Base-by-base conservation (phyloP, 139 green algal species). In the Klebsormidium nitens region DNA sequence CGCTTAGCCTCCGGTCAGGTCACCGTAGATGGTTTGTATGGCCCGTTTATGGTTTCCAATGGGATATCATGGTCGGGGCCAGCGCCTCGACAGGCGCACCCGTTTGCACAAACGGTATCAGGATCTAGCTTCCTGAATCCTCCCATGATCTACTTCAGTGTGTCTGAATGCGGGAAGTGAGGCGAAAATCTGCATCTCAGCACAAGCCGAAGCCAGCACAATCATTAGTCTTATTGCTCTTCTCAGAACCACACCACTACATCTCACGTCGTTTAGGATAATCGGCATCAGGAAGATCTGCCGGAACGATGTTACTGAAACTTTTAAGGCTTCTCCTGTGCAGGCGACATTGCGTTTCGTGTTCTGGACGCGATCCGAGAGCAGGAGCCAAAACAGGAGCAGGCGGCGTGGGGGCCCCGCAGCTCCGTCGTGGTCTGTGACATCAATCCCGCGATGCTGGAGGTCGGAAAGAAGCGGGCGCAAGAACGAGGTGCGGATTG, bases 371-470 rank as follows among this genome's bases (percentile, higher is more conserved):
- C 50, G 29, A 69, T 77, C 40, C 48, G 46, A 0, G 11, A 71
- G 44, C 34, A 28, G 49, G 29, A 64, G 63, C 14, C 14, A 14
- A 14, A 14, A 8, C 55, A 8, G 14, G 31, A 23, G 29, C 8
- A 14, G 55, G 55, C 55, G 29, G 8, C 55, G 31, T 63, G 31
- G n/a, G 64, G 3, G 5, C 44, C 5, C 28, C 8, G 39, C 17
- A 8, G 8, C 59, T 23, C 6, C 29, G 84, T 96, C 2, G 83
- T 72, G 4, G 84, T 98, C 26, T 95, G 85, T 69, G 94, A 99
- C 85, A 96, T 99, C 80, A 99, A 97, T 69, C 62, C 74, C 0
- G 80, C 81, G 3, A 99, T 99, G 94, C 78, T 99, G 49, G 56
- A 81, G 32, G 91, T 91, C 64, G 94, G 94, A 17, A 58, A 80